These are phyloP conservation scores for Pinus albicaulis DNA, from an alignment of 75 land plant species.

Conservation along the genomic window DNA sequence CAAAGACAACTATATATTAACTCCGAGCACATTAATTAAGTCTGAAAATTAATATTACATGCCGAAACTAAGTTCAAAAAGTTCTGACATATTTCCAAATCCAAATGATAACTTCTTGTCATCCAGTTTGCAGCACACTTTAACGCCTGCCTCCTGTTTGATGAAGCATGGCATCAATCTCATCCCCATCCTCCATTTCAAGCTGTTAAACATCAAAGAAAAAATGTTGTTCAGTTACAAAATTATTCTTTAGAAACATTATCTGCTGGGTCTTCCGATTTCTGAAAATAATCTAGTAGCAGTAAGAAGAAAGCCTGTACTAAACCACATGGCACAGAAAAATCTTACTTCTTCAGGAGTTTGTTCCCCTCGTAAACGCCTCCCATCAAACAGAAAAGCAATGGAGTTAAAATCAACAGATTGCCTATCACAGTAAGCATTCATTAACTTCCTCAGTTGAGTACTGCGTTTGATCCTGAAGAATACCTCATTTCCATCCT, in stretches of 20 bases:
- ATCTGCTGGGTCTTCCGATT: neutral
- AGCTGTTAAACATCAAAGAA: conserved; percentile 27
- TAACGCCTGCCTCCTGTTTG: conserved; percentile 53
- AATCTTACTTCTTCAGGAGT: conserved; percentile 77
- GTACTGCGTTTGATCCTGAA: conserved; percentile 89
- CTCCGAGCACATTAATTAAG: too few species aligned
- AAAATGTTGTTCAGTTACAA: neutral
- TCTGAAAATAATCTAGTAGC: neutral
- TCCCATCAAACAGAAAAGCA: conserved; percentile 92
- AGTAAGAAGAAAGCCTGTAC: neutral
- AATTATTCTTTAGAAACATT: neutral
- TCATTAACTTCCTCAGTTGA: conserved; percentile 87
- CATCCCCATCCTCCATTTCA: conserved; percentile 82
- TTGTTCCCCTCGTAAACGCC: conserved; percentile 87
- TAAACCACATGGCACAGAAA: neutral
- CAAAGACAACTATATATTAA: too few species aligned
- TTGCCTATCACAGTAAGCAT: conserved; percentile 88
- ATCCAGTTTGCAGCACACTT: too few species aligned
- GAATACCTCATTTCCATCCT: conserved; percentile 97
- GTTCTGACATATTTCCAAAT: too few species aligned
- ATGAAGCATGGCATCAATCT: conserved; percentile 82
- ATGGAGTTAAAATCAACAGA: conserved; percentile 75
- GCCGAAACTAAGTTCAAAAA: too few species aligned
- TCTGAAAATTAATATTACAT: too few species aligned
- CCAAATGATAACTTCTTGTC: too few species aligned